These are phyloP conservation scores for Trypanosoma platydactyli DNA, from an alignment of 208 protist species.

Conservation along the genomic window DNA sequence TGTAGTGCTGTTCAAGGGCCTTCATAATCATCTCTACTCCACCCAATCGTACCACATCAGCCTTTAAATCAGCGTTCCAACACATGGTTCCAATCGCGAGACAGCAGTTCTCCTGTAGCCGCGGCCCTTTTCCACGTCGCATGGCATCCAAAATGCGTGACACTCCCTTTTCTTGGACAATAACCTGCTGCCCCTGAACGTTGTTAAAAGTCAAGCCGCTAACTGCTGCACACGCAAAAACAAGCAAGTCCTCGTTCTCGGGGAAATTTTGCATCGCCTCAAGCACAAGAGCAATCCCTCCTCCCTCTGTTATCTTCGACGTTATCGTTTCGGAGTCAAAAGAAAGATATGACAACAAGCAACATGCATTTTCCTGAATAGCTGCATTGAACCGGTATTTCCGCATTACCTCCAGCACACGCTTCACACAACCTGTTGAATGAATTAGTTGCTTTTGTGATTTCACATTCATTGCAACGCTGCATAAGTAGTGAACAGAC, in stretches of 20 bases:
- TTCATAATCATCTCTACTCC: constrained; percentile 85
- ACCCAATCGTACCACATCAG: constrained; percentile 77
- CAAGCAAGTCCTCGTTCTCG: constrained; percentile 78
- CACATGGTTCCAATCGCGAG: constrained; percentile 91
- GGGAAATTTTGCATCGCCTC: constrained; percentile 83
- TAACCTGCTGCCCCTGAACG: constrained; percentile 68
- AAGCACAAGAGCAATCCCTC: constrained; percentile 74
- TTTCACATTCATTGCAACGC: constrained; percentile 85
- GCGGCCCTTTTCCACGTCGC: constrained; percentile 69
- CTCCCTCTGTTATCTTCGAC: constrained; percentile 66
- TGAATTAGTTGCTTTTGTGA: constrained; percentile 80
- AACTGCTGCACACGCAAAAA: constrained; percentile 80
- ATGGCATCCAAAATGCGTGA: constrained; percentile 81
- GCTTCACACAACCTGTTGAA: constrained; percentile 71
- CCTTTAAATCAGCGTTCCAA: constrained; percentile 91
- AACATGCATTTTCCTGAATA: constrained; percentile 84
- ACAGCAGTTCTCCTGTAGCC: constrained; percentile 87
- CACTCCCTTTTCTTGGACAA: constrained; percentile 78
- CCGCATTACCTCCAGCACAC: constrained; percentile 77
- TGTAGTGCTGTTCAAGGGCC: constrained; percentile 79
- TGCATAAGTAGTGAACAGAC: constrained; percentile 77
- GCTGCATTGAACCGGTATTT: constrained; percentile 51
- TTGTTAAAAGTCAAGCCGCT: constrained; percentile 91
- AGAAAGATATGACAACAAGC: constrained; percentile 88
- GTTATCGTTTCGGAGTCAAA: constrained; percentile 92